A percentile compares a stretch with the other conserved stretches of the same genome.
Evolutionary conservation across 2,329 filamentous ascomycete species (phyloP).

Genomic region (Ceratocystiopsis minuta): DNA sequence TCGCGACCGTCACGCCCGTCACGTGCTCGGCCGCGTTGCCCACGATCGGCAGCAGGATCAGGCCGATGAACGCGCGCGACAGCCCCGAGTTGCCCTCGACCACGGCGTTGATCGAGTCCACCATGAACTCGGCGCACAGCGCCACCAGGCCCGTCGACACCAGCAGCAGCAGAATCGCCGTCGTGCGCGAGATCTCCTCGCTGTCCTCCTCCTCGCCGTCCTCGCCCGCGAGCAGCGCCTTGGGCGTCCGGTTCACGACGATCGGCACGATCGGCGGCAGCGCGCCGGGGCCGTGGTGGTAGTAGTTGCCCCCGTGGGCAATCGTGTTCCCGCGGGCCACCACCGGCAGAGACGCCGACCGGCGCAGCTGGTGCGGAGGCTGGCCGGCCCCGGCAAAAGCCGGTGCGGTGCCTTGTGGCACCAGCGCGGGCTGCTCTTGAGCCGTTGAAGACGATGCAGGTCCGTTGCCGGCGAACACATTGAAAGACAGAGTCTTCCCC

Average conservation of each 20-base stretch:
- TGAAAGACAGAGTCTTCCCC: slow-evolving; percentile 39
- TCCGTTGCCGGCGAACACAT: slow-evolving; percentile 26
- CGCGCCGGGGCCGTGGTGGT: slow-evolving; percentile 8
- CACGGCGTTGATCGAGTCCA: slow-evolving; percentile 38
- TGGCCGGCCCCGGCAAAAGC: background rate
- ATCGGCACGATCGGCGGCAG: slow-evolving; percentile 17
- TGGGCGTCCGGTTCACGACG: slow-evolving; percentile 13
- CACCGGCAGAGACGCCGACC: slow-evolving; percentile 35
- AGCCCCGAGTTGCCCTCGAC: slow-evolving; percentile 26
- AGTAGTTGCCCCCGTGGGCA: slow-evolving; percentile 4
- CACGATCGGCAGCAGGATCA: slow-evolving; percentile 43
- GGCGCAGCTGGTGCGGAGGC: slow-evolving; percentile 18
- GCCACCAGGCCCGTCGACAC: slow-evolving; percentile 37
- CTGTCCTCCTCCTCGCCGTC: slow-evolving; percentile 10
- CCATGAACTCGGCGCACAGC: slow-evolving; percentile 42
- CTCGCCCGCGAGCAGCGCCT: background rate
- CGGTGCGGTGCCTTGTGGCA: no score
- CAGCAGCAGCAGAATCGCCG: slow-evolving; percentile 32
- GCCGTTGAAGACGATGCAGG: background rate
- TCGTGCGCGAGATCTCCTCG: slow-evolving; percentile 20
- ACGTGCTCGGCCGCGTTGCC: slow-evolving; percentile 46
- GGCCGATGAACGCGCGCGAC: slow-evolving; percentile 39
- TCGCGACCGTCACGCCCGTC: slow-evolving; percentile 41
- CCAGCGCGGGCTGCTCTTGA: background rate
- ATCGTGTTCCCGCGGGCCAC: background rate